phyloP scores from a whole-genome alignment of 768 basidiomycete genomes.

The Cyathus striatus region DNA sequence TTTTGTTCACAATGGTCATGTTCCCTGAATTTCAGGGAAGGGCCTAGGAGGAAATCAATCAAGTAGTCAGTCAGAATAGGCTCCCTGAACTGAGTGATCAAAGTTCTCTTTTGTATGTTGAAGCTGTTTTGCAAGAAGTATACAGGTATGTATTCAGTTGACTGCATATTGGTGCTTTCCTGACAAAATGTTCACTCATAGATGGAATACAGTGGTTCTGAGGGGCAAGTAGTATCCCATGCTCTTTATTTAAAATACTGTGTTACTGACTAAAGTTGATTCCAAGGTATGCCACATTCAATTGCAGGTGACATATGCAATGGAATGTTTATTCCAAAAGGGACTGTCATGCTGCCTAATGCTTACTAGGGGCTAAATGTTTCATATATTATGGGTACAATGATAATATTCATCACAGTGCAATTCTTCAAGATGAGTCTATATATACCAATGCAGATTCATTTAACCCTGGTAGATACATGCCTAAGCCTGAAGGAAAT shows the following conservation, averaged over 20 bases:
- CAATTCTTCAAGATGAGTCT: conserved; percentile 18
- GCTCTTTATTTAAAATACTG: conserved; percentile 10
- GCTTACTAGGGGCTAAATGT: conserved; percentile 7
- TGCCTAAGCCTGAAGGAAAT: conserved; percentile 10
- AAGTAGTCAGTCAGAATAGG: conserved; percentile 10
- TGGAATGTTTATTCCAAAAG: conserved; percentile 31
- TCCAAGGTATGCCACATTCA: conserved; percentile 18
- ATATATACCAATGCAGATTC: conserved; percentile 16
- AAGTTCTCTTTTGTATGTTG: conserved; percentile 18
- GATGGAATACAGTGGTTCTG: conserved; percentile 14
- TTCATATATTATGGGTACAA: neutral
- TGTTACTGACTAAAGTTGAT: conserved; percentile 11
- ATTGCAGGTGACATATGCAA: conserved; percentile 22
- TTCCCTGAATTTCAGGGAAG: conserved; percentile 17
- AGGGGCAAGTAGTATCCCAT: conserved; percentile 13
- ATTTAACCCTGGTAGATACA: conserved; percentile 20
- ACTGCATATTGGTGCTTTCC: neutral
- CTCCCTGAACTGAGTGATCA: conserved; percentile 21
- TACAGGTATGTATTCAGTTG: conserved; percentile 11
- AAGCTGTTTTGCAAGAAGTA: conserved; percentile 18
- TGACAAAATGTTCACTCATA: neutral
- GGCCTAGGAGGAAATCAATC: conserved; percentile 24
- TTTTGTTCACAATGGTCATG: conserved; percentile 22
- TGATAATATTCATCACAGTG: conserved; percentile 8
- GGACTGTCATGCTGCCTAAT: conserved; percentile 22